Percentiles rank a stretch among this genome's conserved stretches.
Conservation (phyloP, 495 filamentous ascomycete species). For the Neurospora cerealis region DNA sequence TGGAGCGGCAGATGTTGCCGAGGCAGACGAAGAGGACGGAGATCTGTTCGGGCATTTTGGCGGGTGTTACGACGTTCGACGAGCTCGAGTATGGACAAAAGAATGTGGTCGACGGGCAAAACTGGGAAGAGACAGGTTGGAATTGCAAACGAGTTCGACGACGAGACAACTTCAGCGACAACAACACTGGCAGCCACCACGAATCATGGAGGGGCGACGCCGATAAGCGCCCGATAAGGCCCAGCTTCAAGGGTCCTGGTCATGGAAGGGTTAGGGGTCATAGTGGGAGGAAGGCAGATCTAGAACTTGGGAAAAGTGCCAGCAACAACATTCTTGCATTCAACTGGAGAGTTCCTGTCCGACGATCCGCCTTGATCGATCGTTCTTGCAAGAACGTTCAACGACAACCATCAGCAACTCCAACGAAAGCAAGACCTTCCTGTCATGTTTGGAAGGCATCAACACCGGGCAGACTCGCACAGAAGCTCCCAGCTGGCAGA, state of each 20-base stretch:
- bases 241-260: neutral
- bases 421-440: neutral
- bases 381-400: neutral
- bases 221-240: neutral
- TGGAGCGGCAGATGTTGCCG: conserved; percentile 90
- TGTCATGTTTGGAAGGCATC: neutral
- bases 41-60: conserved; percentile 30
- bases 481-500: neutral
- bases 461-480: too few relatives aligned
- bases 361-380: neutral
- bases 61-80: neutral
- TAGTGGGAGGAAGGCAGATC: neutral
- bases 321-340: too few relatives aligned
- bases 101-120: neutral
- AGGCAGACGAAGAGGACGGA: conserved; percentile 93
- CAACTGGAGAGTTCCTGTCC: too few relatives aligned
- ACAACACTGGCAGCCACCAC: neutral
- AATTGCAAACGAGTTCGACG: neutral
- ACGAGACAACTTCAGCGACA: neutral
- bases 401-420: neutral
- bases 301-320: neutral
- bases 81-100: neutral
- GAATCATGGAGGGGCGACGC: neutral
- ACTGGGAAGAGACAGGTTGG: neutral
- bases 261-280: neutral